Evolutionary conservation across 2,329 filamentous ascomycete genomes (phyloP), one percentile per base, ranked within the genome.

Genomic region (Leptosphaerulina australis): DNA sequence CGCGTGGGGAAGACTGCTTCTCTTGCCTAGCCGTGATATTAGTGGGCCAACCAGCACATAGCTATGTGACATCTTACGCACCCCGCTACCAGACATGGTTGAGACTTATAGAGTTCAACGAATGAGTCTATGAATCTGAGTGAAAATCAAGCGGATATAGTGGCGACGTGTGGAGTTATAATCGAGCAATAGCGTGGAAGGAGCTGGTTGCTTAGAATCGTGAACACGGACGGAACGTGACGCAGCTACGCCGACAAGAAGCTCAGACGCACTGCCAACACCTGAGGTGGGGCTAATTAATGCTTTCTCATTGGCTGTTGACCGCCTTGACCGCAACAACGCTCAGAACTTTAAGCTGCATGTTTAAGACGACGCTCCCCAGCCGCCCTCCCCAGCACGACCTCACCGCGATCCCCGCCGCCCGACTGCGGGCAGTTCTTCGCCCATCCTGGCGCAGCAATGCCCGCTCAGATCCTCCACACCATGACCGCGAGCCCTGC

Each of bases 1-100:
- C 94, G 90, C 72, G 94, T 99, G 68, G 94, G 90, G 78, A 99
- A 99, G 77, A 99, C 93, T 70, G 92, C 83, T 79, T 99, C 94
- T 74, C 94, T 86, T 75, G 93, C 91, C 92, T 96, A 74, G 44
- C 38, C 40, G 59, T 56, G 53, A 56, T 56, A 59, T 68, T 51
- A 66, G 62, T 51, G 49, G 49, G 60, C 55, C 14, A 26, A 17
- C 17, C 11, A 25, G n/a, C 15, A 15, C 28, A 14, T 12, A 11
- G 33, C 17, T 28, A 25, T 9, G 33, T 7, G 33, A 20, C 35
- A 14, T 35, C 41, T 36, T 41, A 69, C 77, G 41, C 76, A 82
- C 81, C 67, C 68, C 76, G 66, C 79, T 77, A 71, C 80, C 81
- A 57, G 81, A 82, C 80, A 83, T 83, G 56, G 66, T 21, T 28